Evolutionary conservation across 495 filamentous ascomycete genomes (phyloP), one percentile per base, ranked within the genome.

Genomic region (Podospora bellae-mahoneyi): DNA sequence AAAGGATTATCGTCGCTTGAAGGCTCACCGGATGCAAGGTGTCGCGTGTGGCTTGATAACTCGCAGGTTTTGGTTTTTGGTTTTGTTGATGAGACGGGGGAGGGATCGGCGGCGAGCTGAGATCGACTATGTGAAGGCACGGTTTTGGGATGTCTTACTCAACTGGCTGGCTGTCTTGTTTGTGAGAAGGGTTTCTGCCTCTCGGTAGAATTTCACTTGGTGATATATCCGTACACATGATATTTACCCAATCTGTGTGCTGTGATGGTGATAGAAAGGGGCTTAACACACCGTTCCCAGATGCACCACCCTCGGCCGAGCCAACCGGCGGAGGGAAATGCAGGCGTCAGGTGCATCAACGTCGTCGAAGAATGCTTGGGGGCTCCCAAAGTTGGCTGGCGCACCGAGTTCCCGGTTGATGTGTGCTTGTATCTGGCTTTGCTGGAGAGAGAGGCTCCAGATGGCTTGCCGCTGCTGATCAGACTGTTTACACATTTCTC

Each of bases 1-100:
- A 18, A 13, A 3, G 39, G 39, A 48, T 48, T 48, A 48, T 48
- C 39, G 39, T 48, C 39, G 39, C 18, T 48, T 1, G 39, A 39
- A 10, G 34, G 34, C 10, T 39, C 6, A 39, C 6, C 10, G 34
- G 16, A 9, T 61, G 59, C 23, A 61, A 28, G 26, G 23, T 61
- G 59, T 61, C 59, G 58, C 0, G 10, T 30, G 59, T 61, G 59
- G 59, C 59, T 61, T 61, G 59, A 61, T 61, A 28, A 32, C 59
- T 26, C 10, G 30, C 26, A 18, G 20, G 59, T 13, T 28, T 61
- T 61, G 23, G 23, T 61, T 5, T 6, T 32, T 32, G 4, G 7
- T 32, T 7, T 16, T 16, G 59, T 5, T 61, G n/a, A 20, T 18
- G 23, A 61, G 30, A 9, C 13, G 26, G 23, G 30, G 59, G 15